Evolutionary conservation across 202 grass and related monocot genomes (phyloP).

Genomic region (Bolboschoenoplectus hybrid): DNA sequence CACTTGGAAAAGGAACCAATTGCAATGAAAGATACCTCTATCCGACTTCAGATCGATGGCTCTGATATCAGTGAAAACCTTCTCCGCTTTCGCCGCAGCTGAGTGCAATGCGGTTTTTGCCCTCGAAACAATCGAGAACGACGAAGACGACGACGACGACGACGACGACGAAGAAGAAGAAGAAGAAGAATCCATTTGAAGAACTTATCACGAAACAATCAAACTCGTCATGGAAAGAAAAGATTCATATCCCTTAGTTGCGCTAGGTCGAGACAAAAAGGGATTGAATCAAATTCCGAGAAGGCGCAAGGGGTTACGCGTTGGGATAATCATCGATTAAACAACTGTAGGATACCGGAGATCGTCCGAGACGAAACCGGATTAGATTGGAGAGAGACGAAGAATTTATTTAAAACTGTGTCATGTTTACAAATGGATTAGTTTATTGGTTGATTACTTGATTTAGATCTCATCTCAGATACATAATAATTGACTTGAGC

Average conservation of each 20-base stretch:
- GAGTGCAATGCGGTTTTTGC: constrained; percentile 47
- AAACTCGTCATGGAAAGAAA: background rate
- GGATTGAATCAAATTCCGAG: background rate
- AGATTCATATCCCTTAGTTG: background rate
- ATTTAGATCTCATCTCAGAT: background rate
- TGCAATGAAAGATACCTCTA: constrained; percentile 32
- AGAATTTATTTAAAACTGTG: background rate
- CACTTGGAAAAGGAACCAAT: background rate
- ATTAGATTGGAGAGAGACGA: background rate
- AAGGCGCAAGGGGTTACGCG: background rate
- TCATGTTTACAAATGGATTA: background rate
- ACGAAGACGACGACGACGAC: constrained; percentile 9
- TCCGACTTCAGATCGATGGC: constrained; percentile 46
- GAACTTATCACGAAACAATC: background rate
- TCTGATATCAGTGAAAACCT: constrained; percentile 50
- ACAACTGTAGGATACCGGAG: background rate
- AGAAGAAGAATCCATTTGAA: constrained; percentile 18
- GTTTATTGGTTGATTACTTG: constrained; percentile 1
- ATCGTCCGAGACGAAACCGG: background rate
- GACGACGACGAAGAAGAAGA: constrained; percentile 17
- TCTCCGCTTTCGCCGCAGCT: constrained; percentile 48
- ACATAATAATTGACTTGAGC: background rate
- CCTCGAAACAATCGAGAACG: constrained; percentile 48
- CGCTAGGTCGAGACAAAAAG: background rate
- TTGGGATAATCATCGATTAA: background rate